Conservation (phyloP, 169 alveolate species). For the Plasmodium gallinaceum region DNA sequence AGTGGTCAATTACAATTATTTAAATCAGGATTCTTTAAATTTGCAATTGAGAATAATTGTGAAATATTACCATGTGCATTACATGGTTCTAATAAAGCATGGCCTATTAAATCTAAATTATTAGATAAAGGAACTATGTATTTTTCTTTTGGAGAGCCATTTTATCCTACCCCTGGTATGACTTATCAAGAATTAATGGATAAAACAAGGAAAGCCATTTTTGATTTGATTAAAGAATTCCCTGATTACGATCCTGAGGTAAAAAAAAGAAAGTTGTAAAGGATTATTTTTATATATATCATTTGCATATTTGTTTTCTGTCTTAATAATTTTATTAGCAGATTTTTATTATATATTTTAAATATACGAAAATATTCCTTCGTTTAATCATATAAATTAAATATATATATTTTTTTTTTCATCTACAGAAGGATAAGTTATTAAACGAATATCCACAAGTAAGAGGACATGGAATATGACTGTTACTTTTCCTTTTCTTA, state of each 20-base stretch:
- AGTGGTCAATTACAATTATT: conserved; percentile 89
- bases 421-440: conserved; percentile 39
- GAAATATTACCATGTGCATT: conserved; percentile 89
- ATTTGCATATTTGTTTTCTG: neutral
- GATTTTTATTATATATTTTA: neutral
- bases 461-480: conserved; percentile 66
- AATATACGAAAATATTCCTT: neutral
- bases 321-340: neutral
- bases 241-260: conserved; percentile 78
- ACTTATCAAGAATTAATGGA: conserved; percentile 66
- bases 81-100: conserved; percentile 80
- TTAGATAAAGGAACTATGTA: conserved; percentile 83
- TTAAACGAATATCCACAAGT: conserved; percentile 14
- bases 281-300: neutral
- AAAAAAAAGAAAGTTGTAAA: neutral
- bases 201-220: conserved; percentile 74
- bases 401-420: too few relatives aligned
- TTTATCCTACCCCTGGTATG: conserved; percentile 77
- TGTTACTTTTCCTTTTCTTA: neutral
- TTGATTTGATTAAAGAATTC: conserved; percentile 56
- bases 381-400: neutral
- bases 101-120: conserved; percentile 81
- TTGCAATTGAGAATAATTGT: conserved; percentile 88
- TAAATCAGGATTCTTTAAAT: conserved; percentile 91
- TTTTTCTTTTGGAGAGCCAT: conserved; percentile 83